Percentiles rank a stretch among this genome's conserved stretches.
phyloP scores from a whole-genome alignment of 306 rosid species.

The Medicago arabica region DNA sequence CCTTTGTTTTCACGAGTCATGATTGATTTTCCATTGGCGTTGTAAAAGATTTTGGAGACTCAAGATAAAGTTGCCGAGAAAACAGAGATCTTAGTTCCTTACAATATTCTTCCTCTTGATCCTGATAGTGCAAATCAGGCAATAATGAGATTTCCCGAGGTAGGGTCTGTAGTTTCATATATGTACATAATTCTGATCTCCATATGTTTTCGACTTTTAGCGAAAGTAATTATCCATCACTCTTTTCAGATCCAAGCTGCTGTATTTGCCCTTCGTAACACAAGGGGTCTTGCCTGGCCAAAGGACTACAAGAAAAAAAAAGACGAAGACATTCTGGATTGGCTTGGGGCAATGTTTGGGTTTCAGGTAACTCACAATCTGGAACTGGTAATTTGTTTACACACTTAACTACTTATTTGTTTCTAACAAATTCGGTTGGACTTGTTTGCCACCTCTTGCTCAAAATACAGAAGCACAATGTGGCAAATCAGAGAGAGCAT shows the following conservation, averaged over 20 bases:
- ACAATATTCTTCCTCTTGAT: constrained; percentile 98
- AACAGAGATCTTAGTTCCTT: constrained; percentile 89
- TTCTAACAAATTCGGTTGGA: constrained; percentile 22
- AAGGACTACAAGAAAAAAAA: constrained; percentile 81
- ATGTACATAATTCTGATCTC: constrained; percentile 7
- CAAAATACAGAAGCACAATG: constrained; percentile 78
- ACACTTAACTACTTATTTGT: constrained; percentile 6
- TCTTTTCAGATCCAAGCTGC: constrained; percentile 86
- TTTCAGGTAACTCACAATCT: constrained; percentile 73
- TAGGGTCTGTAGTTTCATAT: constrained; percentile 36
- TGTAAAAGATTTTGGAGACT: constrained; percentile 83
- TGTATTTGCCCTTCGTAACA: constrained; percentile 90
- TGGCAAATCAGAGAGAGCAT: constrained; percentile 97
- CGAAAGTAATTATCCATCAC: constrained; percentile 20
- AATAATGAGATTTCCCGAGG: constrained; percentile 96
- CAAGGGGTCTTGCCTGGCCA: constrained; percentile 94
- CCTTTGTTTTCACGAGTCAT: constrained; percentile 2
- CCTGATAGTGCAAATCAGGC: constrained; percentile 97
- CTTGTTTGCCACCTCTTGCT: constrained; percentile 26
- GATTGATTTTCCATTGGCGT: constrained; percentile 32
- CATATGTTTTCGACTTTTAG: constrained; percentile 18
- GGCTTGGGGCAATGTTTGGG: constrained; percentile 97
- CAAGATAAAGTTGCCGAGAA: constrained; percentile 96
- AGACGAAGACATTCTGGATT: constrained; percentile 94
- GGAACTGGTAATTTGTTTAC: constrained; percentile 17